Percentiles rank a stretch among this genome's conserved stretches.
Conservation (phyloP, 1,284 basidiomycete species). For the Moesziomyces sp. region DNA sequence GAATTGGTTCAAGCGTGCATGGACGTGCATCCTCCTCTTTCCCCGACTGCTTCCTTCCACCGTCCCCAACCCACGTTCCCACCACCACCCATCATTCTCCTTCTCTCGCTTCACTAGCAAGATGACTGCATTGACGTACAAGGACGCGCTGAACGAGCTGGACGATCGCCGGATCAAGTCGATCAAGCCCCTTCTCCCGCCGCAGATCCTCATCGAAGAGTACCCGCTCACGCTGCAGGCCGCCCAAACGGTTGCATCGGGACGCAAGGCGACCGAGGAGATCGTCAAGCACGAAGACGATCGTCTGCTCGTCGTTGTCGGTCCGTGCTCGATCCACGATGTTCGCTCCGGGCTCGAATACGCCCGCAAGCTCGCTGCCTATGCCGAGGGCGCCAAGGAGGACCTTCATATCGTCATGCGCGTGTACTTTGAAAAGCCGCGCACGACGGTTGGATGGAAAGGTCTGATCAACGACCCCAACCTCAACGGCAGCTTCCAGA, state of each 20-base stretch:
- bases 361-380: slow-evolving; percentile 75
- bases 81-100: background rate
- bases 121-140: slow-evolving; percentile 38
- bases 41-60: no score
- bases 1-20: no score
- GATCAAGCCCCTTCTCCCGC: slow-evolving; percentile 64
- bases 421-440: slow-evolving; percentile 67
- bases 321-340: slow-evolving; percentile 67
- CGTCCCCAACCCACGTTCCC: background rate
- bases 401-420: slow-evolving; percentile 93
- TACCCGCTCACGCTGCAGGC: slow-evolving; percentile 60
- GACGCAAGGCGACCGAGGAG: slow-evolving; percentile 56
- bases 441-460: slow-evolving; percentile 98
- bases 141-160: slow-evolving; percentile 62
- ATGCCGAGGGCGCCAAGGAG: slow-evolving; percentile 81
- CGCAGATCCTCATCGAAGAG: slow-evolving; percentile 65
- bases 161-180: slow-evolving; percentile 64
- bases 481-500: slow-evolving; percentile 83
- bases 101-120: background rate
- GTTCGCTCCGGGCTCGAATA: slow-evolving; percentile 65
- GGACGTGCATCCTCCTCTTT: background rate
- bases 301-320: slow-evolving; percentile 64
- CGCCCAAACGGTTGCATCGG: slow-evolving; percentile 54
- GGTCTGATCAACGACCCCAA: slow-evolving; percentile 94
- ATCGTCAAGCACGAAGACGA: slow-evolving; percentile 62